Base-by-base conservation (phyloP, 495 filamentous ascomycete species). In the Xylona heveae region DNA sequence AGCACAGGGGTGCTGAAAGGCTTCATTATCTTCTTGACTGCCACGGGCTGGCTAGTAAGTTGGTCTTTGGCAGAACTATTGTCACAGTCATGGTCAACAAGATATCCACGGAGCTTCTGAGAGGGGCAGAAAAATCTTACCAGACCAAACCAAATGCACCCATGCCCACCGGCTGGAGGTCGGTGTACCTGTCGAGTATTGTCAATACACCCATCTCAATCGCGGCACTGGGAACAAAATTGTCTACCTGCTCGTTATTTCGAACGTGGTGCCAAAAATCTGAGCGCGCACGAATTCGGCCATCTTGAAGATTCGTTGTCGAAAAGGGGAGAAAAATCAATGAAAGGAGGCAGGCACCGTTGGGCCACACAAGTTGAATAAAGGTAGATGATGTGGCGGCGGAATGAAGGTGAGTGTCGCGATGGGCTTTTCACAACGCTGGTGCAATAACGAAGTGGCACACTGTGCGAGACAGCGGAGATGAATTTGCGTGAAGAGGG, bases 1-100 rank as follows among this genome's bases (percentile, higher is more conserved):
- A 97, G 58, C 27, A 97, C 88, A 4, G 88, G 88, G 7, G 88
- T 97, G 62, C 82, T 92, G 59, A 97, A 97, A 5, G 88, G 88
- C 63, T 97, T 97, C 90, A 97, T 95, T 48, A 97, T 97, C 64
- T 97, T 97, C 69, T 97, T 97, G 44, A 97, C 82, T 19, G 88
- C 88, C 36, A 97, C 88, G 48, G 79, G 79, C 50, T 92, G 81
- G 44, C 62, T 73, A 32, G 90, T 95, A 50, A 97, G 81, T 63
- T 94, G 81, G 51, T 97, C 88, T 57, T 77, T 85, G 36, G 88
- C 88, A 28, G 88, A 93, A 56, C 88, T 97, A 49, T 42, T 30
- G 21, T 28, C 24, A 26, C 28, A 15, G 9, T 12, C 6, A 36
- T 4, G 3, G 9, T 17, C 7, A 35, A 13, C 32, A 26, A 9